These are phyloP conservation scores for Pyricularia sp. DNA, from an alignment of 2,329 filamentous ascomycete genomes.

Conservation along the genomic window DNA sequence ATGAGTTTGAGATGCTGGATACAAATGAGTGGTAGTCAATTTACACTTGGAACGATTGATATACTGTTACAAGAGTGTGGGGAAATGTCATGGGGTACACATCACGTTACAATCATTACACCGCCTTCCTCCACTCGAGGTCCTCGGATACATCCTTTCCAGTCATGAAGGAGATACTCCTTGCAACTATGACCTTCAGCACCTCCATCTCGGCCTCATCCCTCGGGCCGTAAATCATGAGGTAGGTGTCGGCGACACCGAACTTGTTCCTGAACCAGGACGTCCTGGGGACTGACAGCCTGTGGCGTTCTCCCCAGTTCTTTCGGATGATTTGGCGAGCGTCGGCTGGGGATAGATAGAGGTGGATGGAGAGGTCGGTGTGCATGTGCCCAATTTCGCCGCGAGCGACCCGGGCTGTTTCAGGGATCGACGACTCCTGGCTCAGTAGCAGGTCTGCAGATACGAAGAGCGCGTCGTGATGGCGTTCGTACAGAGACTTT, in stretches of 20 bases:
- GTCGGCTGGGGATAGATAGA: conserved; percentile 26
- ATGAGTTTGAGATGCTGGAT: too few relatives aligned
- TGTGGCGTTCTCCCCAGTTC: conserved; percentile 31
- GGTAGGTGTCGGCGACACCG: conserved; percentile 18
- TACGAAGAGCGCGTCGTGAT: conserved; percentile 18
- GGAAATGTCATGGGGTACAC: not conserved
- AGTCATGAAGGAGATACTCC: not conserved
- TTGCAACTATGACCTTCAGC: conserved; percentile 13
- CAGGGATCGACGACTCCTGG: conserved; percentile 1
- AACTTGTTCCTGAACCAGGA: not conserved
- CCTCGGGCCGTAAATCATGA: conserved; percentile 30
- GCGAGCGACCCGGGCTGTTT: conserved; percentile 10
- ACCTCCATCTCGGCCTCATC: conserved; percentile 23
- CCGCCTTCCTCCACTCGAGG: not conserved
- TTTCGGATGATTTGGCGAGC: conserved; percentile 22
- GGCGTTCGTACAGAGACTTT: conserved; percentile 23
- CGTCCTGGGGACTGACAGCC: conserved; percentile 19
- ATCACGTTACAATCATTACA: not conserved
- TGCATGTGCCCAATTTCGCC: conserved; percentile 30
- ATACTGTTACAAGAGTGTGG: too few relatives aligned
- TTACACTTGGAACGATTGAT: too few relatives aligned
- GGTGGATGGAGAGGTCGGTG: conserved; percentile 27
- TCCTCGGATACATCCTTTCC: not conserved
- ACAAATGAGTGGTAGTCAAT: too few relatives aligned
- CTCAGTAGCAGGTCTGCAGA: not conserved